Evolutionary conservation across 495 filamentous ascomycete species (phyloP), one percentile per base, ranked within the genome.

Genomic region (Penicillium desertorum): DNA sequence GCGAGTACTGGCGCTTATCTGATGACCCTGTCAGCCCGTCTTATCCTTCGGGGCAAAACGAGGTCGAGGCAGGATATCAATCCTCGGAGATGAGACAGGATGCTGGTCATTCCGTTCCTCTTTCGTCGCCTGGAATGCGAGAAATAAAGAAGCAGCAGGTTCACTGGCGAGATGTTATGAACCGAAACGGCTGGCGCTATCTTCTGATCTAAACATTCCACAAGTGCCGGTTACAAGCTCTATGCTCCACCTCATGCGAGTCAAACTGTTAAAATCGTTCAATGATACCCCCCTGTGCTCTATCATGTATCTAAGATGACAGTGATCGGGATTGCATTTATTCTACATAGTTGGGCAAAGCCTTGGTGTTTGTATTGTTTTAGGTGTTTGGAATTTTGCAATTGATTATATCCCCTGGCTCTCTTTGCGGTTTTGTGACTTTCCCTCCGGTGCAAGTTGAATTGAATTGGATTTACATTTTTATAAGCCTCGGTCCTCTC

Each of bases 121-220:
- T 37, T 9, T 11, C 2, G 10, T 37, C 62, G 14, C 46, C 32
- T 16, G 41, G 43, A 17, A 59, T 60, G 57, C 51, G 62, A 19
- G 51, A 57, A n/a, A 65, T 71, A 41, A 71, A 83, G 63, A 77
- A 71, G 62, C 81, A 67, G 41, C 25, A 61, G 79, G 83, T 94
- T 66, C 90, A 91, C 81, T 98, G 94, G 94, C 81, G 94, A 74
- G 91, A 97, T 73, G 80, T 94, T 59, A 97, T 97, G 94, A 82
- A 82, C 75, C 86, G 86, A 70, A 93, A 93, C 73, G 85, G 85
- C 63, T 96, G 90, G 92, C 88, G 93, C 68, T 93, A 89, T 78
- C 78, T 98, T 67, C 81, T 98, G 71, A 91, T 98, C 68, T 96
- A 12, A 32, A 32, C 1, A 10, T 32, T 0, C 3, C 10, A 2